A percentile compares a stretch with the other conserved stretches of the same genome.
Conservation (phyloP, 2,329 filamentous ascomycete species). For the Parasarocladium wereldwijsianum region DNA sequence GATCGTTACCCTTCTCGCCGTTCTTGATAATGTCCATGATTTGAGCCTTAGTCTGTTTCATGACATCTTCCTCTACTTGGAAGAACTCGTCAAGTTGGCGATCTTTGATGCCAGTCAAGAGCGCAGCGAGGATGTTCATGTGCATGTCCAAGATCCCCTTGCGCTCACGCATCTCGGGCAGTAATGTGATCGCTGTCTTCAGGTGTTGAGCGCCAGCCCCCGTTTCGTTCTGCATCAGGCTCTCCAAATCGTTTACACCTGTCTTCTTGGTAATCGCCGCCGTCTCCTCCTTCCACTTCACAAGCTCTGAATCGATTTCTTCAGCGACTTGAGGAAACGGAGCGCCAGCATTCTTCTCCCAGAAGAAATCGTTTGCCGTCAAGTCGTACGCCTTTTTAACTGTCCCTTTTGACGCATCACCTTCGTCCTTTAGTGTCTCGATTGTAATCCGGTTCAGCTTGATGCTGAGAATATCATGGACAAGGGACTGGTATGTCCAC, state of each 20-base stretch:
- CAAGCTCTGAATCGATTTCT: conserved; percentile 86
- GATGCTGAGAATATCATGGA: conserved; percentile 46
- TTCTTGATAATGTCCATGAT: conserved; percentile 79
- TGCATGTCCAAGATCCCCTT: conserved; percentile 95
- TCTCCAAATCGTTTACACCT: conserved; percentile 81
- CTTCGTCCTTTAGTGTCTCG: conserved; percentile 67
- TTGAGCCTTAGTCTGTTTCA: conserved; percentile 80
- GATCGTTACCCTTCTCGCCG: conserved; percentile 64
- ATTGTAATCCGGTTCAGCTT: conserved; percentile 86
- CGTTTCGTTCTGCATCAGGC: conserved; percentile 69
- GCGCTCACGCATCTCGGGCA: conserved; percentile 83
- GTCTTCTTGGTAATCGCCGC: conserved; percentile 92
- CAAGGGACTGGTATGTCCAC: conserved; percentile 65
- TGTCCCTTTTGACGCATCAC: conserved; percentile 56
- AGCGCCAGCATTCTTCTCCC: conserved; percentile 77
- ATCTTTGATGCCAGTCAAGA: conserved; percentile 71
- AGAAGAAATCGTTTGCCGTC: conserved; percentile 86
- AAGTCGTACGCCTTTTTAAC: conserved; percentile 85
- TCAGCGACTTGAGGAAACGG: conserved; percentile 95
- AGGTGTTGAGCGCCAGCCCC: conserved; percentile 84
- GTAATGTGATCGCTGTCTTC: conserved; percentile 83
- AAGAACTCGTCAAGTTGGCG: conserved; percentile 93
- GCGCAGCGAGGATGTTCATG: conserved; percentile 88
- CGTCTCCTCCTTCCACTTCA: conserved; percentile 89
- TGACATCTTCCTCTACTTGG: conserved; percentile 83